These are phyloP conservation scores for Pichia nakasei DNA, from an alignment of 805 yeast genomes.

Conservation along the genomic window DNA sequence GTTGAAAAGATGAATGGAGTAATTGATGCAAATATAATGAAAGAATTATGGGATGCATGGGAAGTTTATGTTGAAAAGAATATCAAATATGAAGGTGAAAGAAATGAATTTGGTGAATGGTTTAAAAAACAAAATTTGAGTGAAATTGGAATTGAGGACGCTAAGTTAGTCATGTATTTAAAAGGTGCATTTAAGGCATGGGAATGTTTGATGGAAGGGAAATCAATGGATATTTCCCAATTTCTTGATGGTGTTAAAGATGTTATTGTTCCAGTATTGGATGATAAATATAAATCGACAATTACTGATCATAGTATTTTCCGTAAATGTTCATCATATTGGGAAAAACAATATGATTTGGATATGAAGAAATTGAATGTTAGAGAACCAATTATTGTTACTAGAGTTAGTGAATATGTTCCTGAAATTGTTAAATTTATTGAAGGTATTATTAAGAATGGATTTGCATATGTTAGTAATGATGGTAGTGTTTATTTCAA, in stretches of 20 bases:
- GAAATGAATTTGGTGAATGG: constrained; percentile 45
- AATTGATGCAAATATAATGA: constrained; percentile 30
- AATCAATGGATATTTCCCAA: constrained; percentile 21
- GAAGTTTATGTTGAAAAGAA: constrained; percentile 43
- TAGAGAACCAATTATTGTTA: constrained; percentile 72
- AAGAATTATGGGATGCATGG: constrained; percentile 36
- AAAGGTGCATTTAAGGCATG: constrained; percentile 52
- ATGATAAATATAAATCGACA: constrained; percentile 58
- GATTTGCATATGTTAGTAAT: constrained; percentile 71
- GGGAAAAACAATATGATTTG: constrained; percentile 78
- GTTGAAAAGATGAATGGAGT: constrained; percentile 23
- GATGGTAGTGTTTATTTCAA: constrained; percentile 98
- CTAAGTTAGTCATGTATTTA: constrained; percentile 83
- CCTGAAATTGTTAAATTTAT: constrained; percentile 87
- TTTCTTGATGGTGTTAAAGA: constrained; percentile 56
- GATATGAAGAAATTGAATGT: constrained; percentile 87
- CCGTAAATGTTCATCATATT: constrained; percentile 70
- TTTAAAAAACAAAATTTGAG: constrained; percentile 34
- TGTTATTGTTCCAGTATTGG: constrained; percentile 65
- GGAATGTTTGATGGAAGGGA: constrained; percentile 5
- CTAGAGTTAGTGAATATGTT: constrained; percentile 91
- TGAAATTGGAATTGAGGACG: constrained; percentile 45
- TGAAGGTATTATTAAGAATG: constrained; percentile 61
- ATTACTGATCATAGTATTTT: constrained; percentile 83
- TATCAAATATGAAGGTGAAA: constrained; percentile 29